A percentile compares a stretch with the other conserved stretches of the same genome.
These are phyloP conservation scores for Alternaria infectoria DNA, from an alignment of 2,329 filamentous ascomycete genomes.

Conservation along the genomic window DNA sequence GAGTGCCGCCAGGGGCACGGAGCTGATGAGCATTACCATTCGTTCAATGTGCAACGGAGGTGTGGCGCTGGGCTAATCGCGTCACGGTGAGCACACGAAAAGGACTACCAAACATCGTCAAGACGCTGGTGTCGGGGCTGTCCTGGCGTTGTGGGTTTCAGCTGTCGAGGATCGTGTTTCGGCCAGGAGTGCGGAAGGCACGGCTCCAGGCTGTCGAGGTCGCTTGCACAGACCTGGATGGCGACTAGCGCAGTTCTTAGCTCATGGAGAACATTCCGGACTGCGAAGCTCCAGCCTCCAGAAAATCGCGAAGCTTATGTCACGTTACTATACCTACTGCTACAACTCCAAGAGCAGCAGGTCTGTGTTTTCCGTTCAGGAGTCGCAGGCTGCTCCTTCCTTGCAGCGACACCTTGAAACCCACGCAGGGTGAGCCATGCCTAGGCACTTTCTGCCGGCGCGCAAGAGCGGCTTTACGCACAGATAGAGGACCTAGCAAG, in stretches of 20 bases:
- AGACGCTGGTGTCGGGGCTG: constrained; percentile 33
- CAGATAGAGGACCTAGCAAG: not conserved
- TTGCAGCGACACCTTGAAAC: not conserved
- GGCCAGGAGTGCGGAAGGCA: constrained; percentile 6
- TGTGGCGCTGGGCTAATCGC: constrained; percentile 1
- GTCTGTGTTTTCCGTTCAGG: not conserved
- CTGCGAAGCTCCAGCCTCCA: not conserved
- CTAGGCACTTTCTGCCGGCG: not conserved
- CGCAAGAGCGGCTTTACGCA: not conserved
- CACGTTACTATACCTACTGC: not conserved
- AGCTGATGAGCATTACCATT: constrained; percentile 6
- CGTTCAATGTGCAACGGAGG: constrained; percentile 3
- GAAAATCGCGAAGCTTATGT: not conserved
- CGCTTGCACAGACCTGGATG: not conserved
- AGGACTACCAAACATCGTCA: constrained; percentile 14
- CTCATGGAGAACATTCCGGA: not conserved
- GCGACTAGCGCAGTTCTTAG: not conserved
- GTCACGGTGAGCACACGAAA: constrained; percentile 7
- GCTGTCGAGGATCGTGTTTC: constrained; percentile 23
- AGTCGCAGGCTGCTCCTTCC: no score
- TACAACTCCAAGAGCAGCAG: not conserved
- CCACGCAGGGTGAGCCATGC: not conserved
- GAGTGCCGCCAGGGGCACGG: constrained; percentile 4
- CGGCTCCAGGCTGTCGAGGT: not conserved
- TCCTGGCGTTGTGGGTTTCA: constrained; percentile 33